Percentiles rank a stretch among this genome's conserved stretches.
phyloP scores from a whole-genome alignment of 1,284 basidiomycete species.

The Ceratobasidium sp. region DNA sequence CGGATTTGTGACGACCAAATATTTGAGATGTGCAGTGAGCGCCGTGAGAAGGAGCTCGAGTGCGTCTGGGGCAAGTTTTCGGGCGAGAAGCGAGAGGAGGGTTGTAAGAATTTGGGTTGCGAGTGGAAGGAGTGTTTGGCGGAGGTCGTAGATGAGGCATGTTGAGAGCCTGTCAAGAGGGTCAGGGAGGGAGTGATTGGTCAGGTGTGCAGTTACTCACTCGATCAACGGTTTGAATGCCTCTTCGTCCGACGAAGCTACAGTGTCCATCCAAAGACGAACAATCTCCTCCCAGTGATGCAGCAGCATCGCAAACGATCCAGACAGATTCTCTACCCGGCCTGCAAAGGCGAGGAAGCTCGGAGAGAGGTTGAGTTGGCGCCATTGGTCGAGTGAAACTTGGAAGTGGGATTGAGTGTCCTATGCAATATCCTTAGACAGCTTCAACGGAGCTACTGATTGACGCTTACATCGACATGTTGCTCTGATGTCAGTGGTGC shows the following conservation, averaged over 20 bases:
- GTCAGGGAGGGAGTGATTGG: slow-evolving; percentile 49
- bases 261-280: slow-evolving; percentile 70
- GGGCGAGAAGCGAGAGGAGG: slow-evolving; percentile 71
- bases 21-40: slow-evolving; percentile 75
- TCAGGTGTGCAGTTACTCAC: slow-evolving; percentile 62
- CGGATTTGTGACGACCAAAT: slow-evolving; percentile 72
- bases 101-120: slow-evolving; percentile 69
- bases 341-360: slow-evolving; percentile 80
- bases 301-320: slow-evolving; percentile 84
- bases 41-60: slow-evolving; percentile 76
- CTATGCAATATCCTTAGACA: slow-evolving; percentile 57
- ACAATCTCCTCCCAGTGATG: slow-evolving; percentile 82
- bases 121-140: slow-evolving; percentile 73
- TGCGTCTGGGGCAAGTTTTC: slow-evolving; percentile 63
- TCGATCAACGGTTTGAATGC: slow-evolving; percentile 77
- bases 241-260: slow-evolving; percentile 68
- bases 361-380: slow-evolving; percentile 83
- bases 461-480: slow-evolving; percentile 68
- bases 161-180: slow-evolving; percentile 71
- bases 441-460: slow-evolving; percentile 5
- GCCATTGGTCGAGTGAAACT: slow-evolving; percentile 76
- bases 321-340: slow-evolving; percentile 71
- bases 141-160: slow-evolving; percentile 80
- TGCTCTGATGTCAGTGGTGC: slow-evolving; percentile 70
- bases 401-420: slow-evolving; percentile 82